Evolutionary conservation across 169 alveolate species (phyloP), one percentile per base, ranked within the genome.

Genomic region (Plasmodium coatneyi): DNA sequence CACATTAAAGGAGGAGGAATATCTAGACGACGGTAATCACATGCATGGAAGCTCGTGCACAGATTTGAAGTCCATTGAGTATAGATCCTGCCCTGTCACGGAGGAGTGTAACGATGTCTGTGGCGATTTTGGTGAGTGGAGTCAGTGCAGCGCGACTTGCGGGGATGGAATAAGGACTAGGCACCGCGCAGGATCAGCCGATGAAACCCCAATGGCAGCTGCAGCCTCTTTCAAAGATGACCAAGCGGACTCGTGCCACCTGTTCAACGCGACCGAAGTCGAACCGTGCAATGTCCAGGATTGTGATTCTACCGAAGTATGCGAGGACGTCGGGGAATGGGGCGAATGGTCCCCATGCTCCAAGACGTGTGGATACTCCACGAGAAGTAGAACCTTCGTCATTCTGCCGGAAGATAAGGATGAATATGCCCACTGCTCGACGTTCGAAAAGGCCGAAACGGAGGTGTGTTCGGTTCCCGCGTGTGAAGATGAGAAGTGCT

Each of bases 81-180:
- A 86, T 54, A 74, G 81, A 86, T 3, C 84, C 32, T 86, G 93
- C 36, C 93, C 93, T 14, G 28, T 72, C 22, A 74, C 56, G 28
- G 87, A 46, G 70, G 86, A 54, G 41, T 86, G 93, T 12, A 86
- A 86, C 41, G 93, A 74, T 70, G 25, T 72, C 5, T 86, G 93
- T 43, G 93, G 93, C 25, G 93, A 86, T 86, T 86, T 86, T 52
- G 93, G 93, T 9, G 93, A 86, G 80, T 86, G 93, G 93, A 86
- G 93, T 19, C 86, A 72, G 71, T 86, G 93, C 34, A 86, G 30
- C 49, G 80, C 87, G 25, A 74, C 87, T 16, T 86, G 93, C 70
- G 93, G 93, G 19, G 86, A 86, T 22, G 93, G 93, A 32, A 76
- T 86, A 49, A 46, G 93, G 80, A 25, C 70, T 43, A 86, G 93